phyloP scores from a whole-genome alignment of 2,329 filamentous ascomycete species.

The Lithohypha guttulata region DNA sequence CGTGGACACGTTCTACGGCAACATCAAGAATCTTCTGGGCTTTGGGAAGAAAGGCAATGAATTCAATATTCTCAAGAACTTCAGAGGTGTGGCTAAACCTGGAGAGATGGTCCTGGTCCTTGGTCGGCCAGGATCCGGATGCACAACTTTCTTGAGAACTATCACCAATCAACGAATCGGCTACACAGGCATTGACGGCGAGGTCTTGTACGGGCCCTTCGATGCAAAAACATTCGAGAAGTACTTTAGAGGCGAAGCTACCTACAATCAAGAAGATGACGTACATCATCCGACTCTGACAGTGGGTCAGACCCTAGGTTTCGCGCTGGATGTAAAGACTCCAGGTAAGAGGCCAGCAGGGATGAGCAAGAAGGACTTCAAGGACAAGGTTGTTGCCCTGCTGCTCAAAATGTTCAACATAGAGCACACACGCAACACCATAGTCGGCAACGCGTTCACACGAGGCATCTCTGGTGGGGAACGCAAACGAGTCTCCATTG shows the following conservation, averaged over 20 bases:
- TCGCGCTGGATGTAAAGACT: slow-evolving; percentile 75
- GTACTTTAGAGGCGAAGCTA: slow-evolving; percentile 66
- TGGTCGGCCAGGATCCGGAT: slow-evolving; percentile 63
- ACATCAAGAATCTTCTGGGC: slow-evolving; percentile 53
- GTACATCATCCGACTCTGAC: slow-evolving; percentile 76
- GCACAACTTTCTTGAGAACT: slow-evolving; percentile 58
- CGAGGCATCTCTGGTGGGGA: slow-evolving; percentile 72
- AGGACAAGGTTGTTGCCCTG: slow-evolving; percentile 60
- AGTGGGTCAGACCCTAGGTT: slow-evolving; percentile 75
- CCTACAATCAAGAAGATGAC: slow-evolving; percentile 82
- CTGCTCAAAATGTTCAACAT: slow-evolving; percentile 91
- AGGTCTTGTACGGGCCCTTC: slow-evolving; percentile 69
- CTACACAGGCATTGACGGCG: slow-evolving; percentile 53
- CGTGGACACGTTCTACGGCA: slow-evolving; percentile 60
- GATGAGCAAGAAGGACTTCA: slow-evolving; percentile 62
- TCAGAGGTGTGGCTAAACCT: slow-evolving; percentile 55
- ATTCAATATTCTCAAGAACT: slow-evolving; percentile 61
- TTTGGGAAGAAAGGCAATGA: slow-evolving; percentile 58
- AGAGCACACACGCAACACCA: slow-evolving; percentile 72
- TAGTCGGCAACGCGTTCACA: slow-evolving; percentile 73
- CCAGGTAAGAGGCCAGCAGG: slow-evolving; percentile 69
- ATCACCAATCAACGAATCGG: slow-evolving; percentile 57
- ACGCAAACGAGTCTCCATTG: slow-evolving; percentile 69
- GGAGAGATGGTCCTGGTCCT: slow-evolving; percentile 85
- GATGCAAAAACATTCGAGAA: slow-evolving; percentile 57